phyloP scores from a whole-genome alignment of 305 asterid species.

The Plantago coronopus region DNA sequence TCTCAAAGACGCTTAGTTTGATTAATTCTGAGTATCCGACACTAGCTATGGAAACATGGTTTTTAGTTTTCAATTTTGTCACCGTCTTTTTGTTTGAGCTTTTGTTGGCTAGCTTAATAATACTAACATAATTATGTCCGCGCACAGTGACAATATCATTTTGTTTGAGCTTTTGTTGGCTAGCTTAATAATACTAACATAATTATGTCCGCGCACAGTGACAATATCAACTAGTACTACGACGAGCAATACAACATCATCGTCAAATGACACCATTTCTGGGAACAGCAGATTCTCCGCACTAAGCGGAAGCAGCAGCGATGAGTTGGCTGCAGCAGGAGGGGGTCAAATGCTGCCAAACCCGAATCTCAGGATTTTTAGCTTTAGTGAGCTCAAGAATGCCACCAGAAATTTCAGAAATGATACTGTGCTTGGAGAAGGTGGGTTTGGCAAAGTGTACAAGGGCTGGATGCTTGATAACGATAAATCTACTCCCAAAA shows the following conservation, averaged over 20 bases:
- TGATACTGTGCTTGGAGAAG: constrained; percentile 49
- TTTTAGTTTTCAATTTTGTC: too few relatives aligned
- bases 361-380: constrained; percentile 42
- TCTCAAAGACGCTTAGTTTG: too few relatives aligned
- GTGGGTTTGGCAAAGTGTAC: constrained; percentile 58
- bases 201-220: constrained; percentile 19
- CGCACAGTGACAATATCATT: constrained; percentile 24
- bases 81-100: too few relatives aligned
- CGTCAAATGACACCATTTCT: constrained; percentile 27
- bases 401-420: constrained; percentile 44
- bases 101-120: neutral
- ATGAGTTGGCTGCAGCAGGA: constrained; percentile 9
- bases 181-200: neutral
- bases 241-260: constrained; percentile 25
- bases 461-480: constrained; percentile 47
- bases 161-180: too few relatives aligned
- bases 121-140: neutral
- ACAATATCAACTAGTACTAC: constrained; percentile 12
- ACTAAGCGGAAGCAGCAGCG: constrained; percentile 24
- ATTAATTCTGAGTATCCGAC: too few relatives aligned
- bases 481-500: constrained; percentile 22
- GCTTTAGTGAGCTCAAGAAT: constrained; percentile 32
- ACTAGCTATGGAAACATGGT: too few relatives aligned
- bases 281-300: constrained; percentile 37
- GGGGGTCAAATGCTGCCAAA: constrained; percentile 33